Conservation (phyloP, 345 rosid genomes). For the Combretum micranthum region DNA sequence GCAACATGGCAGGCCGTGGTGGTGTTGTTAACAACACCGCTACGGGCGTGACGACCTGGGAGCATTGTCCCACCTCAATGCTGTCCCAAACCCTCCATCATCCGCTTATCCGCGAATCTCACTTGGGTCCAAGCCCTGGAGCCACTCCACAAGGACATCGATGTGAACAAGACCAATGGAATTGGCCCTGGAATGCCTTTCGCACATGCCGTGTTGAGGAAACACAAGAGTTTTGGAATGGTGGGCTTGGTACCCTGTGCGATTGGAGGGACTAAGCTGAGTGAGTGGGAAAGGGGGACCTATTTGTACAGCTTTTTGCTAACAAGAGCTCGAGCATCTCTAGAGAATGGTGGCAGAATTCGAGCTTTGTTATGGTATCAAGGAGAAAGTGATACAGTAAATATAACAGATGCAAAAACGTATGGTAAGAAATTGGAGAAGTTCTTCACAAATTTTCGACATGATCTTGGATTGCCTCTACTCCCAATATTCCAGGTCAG, state of each 20-base stretch:
- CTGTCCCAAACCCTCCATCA: slow-evolving; percentile 38
- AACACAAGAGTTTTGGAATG: slow-evolving; percentile 16
- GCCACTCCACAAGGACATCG: slow-evolving; percentile 80
- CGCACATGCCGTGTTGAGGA: slow-evolving; percentile 36
- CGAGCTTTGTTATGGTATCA: slow-evolving; percentile 76
- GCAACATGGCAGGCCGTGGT: slow-evolving; percentile 96
- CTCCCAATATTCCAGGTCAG: slow-evolving; percentile 75
- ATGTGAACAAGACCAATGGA: slow-evolving; percentile 50
- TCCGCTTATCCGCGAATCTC: slow-evolving; percentile 40
- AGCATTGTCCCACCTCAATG: slow-evolving; percentile 60
- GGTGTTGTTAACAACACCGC: slow-evolving; percentile 45
- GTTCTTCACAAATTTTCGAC: slow-evolving; percentile 48
- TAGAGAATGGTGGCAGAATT: slow-evolving; percentile 38
- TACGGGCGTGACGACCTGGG: slow-evolving; percentile 43
- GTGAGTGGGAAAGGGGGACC: slow-evolving; percentile 61
- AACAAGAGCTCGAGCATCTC: slow-evolving; percentile 34
- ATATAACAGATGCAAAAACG: slow-evolving; percentile 35
- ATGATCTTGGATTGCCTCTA: slow-evolving; percentile 47
- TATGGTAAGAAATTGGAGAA: slow-evolving; percentile 42
- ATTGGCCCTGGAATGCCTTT: slow-evolving; percentile 84
- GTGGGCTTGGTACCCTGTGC: slow-evolving; percentile 86
- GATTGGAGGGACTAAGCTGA: slow-evolving; percentile 66
- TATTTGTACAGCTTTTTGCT: slow-evolving; percentile 45
- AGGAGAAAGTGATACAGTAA: slow-evolving; percentile 66
- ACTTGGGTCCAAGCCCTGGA: slow-evolving; percentile 60